Evolutionary conservation across 179 eudicot genomes (phyloP).

Genomic region (Dionaea muscipula): DNA sequence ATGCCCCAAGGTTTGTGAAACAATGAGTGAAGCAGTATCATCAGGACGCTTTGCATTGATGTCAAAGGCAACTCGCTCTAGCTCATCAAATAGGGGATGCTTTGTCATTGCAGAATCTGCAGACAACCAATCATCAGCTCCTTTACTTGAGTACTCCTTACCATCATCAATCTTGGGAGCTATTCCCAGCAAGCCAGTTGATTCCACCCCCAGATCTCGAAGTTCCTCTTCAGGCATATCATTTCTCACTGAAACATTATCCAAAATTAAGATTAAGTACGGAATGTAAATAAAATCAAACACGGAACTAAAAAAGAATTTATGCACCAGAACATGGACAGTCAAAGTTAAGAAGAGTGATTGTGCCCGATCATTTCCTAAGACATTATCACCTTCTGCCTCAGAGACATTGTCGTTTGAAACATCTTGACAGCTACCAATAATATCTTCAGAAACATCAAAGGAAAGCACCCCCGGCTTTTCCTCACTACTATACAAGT

Average conservation of each 20-base stretch:
- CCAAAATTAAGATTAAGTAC: conserved; percentile 7
- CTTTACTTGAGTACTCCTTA: conserved; percentile 21
- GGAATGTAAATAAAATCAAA: not conserved
- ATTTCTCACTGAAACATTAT: conserved; percentile 20
- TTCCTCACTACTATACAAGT: conserved; percentile 24
- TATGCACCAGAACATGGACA: not conserved
- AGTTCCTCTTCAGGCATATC: conserved; percentile 18
- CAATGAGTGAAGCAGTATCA: conserved; percentile 36
- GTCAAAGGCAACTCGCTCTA: conserved; percentile 21
- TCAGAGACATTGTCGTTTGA: conserved; percentile 15
- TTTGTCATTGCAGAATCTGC: conserved; percentile 19
- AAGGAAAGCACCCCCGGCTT: conserved; percentile 18
- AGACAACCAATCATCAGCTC: conserved; percentile 17
- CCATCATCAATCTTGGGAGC: conserved; percentile 12
- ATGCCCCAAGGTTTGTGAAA: conserved; percentile 28
- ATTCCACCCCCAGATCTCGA: conserved; percentile 16
- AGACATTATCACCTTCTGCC: conserved; percentile 21
- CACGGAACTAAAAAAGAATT: not conserved
- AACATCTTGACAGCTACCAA: conserved; percentile 17
- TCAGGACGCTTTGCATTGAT: conserved; percentile 29
- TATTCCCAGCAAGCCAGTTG: conserved; percentile 14
- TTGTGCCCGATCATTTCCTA: conserved; percentile 1
- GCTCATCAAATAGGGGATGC: conserved; percentile 19
- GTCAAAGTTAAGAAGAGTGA: not conserved
- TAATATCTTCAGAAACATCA: conserved; percentile 20